Evolutionary conservation across 495 filamentous ascomycete genomes (phyloP).

Genomic region (Daldinia decipiens): DNA sequence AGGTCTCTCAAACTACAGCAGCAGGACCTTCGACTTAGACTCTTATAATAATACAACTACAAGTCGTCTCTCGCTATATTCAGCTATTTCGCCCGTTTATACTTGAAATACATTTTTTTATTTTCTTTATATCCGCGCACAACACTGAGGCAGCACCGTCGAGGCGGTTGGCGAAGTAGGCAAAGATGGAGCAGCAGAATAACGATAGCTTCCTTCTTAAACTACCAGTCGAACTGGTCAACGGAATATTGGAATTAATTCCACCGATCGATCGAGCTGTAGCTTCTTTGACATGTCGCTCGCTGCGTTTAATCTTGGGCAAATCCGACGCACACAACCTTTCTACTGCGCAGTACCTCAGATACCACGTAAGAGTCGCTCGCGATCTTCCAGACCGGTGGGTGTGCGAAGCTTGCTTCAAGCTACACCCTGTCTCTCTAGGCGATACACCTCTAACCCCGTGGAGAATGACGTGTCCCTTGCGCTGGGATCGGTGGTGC

Average conservation of each 20-base stretch:
- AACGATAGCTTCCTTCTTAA: slow-evolving; percentile 4
- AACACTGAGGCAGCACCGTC: background rate
- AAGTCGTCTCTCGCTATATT: background rate
- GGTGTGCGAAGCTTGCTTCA: slow-evolving; percentile 21
- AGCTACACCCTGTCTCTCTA: background rate
- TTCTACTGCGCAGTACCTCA: background rate
- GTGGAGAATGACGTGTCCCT: slow-evolving; percentile 1
- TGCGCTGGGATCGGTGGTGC: background rate
- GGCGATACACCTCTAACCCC: slow-evolving; percentile 3
- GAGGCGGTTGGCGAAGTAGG: background rate
- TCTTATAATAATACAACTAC: background rate
- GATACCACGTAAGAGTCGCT: slow-evolving; percentile 22
- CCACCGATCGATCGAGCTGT: slow-evolving; percentile 5
- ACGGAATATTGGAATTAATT: slow-evolving; percentile 1
- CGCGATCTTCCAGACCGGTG: slow-evolving; percentile 10
- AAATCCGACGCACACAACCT: background rate
- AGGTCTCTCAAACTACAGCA: background rate
- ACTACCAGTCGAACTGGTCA: slow-evolving; percentile 23
- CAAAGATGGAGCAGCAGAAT: background rate
- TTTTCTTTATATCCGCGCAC: background rate
- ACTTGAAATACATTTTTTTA: background rate
- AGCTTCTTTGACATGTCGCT: slow-evolving; percentile 20
- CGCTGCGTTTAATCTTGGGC: slow-evolving; percentile 2
- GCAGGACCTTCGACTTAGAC: background rate
- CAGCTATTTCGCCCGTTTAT: background rate